Conservation (phyloP, 495 filamentous ascomycete genomes). For the Penicillium fimorum region DNA sequence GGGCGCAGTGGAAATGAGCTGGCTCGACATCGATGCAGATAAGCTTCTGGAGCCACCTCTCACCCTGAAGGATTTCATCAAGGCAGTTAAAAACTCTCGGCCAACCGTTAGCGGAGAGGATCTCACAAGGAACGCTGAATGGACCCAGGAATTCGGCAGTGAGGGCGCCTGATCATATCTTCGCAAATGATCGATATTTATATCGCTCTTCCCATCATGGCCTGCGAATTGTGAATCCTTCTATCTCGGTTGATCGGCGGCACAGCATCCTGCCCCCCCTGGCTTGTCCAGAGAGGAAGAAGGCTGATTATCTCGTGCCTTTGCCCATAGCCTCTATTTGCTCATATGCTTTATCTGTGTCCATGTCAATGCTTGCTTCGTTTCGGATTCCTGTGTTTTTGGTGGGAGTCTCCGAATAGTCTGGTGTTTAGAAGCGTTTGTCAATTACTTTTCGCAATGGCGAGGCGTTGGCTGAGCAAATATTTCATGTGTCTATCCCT, state of each 20-base stretch:
- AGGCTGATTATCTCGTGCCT: neutral
- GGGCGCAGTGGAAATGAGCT: conserved; percentile 87
- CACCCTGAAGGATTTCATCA: conserved; percentile 87
- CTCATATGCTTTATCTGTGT: neutral
- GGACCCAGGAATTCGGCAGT: conserved; percentile 96
- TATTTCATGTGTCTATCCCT: conserved; percentile 23
- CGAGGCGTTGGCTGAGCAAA: conserved; percentile 38
- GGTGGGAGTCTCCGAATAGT: conserved; percentile 4
- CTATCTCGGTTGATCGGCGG: neutral
- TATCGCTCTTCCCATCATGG: neutral
- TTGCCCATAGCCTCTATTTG: neutral
- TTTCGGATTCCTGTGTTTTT: neutral
- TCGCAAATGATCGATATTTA: neutral
- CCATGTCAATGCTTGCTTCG: conserved; percentile 6
- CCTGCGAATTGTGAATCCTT: neutral
- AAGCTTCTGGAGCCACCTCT: conserved; percentile 82
- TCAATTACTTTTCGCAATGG: conserved; percentile 28
- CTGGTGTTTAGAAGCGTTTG: conserved; percentile 38
- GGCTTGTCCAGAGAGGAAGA: neutral
- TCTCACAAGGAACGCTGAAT: conserved; percentile 79
- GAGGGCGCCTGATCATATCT: conserved; percentile 61
- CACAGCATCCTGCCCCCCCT: neutral
- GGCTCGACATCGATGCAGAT: conserved; percentile 82
- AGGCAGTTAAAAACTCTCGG: conserved; percentile 80
- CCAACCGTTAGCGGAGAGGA: conserved; percentile 89